Evolutionary conservation across 495 filamentous ascomycete species (phyloP), one percentile per base, ranked within the genome.

Genomic region (Neurospora sp.): DNA sequence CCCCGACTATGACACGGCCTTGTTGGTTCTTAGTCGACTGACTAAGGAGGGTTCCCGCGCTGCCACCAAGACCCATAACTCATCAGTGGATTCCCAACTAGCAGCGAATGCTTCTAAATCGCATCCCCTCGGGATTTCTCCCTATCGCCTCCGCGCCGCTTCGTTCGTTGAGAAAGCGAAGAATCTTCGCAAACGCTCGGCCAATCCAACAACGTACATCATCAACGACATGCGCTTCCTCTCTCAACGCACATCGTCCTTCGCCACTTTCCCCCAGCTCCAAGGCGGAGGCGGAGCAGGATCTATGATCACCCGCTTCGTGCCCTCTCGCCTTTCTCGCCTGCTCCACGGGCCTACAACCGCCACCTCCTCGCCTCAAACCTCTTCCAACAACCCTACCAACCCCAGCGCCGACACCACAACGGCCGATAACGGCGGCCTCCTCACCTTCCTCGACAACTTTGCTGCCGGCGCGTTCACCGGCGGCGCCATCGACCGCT

Each of bases 191-290:
- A 12, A 14, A 27, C 20, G 46, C 2, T 54, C 46, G 5, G 20
- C 3, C 4, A 27, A 23, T 4, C 46, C n/a, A 6, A 20, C 71
- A 6, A 75, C 75, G 3, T 76, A 76, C 46, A 78, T 73, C 4
- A 60, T 76, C 40, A 78, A 78, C 23, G 71, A 74, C 16, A 16
- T 70, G 18, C 75, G 66, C 14, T 41, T 73, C 11, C 70, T 72
- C 38, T 31, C 39, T 18, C 69, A 71, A 16, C 72, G 71, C 7
- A 72, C 37, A 6, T 72, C 73, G 0, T 76, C 74, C 70, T 76
- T 78, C 7, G 27, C 71, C 5, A 39, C 39, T 5, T 49, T 78
- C 2, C 72, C 76, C 1, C 18, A 62, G 5, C 73, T 10, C 8
- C 54, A 39, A 18, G 54, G 23, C 0, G 12, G 23, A 62, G 54